Conservation (phyloP, 306 rosid species). For the Albizia julibrissin region DNA sequence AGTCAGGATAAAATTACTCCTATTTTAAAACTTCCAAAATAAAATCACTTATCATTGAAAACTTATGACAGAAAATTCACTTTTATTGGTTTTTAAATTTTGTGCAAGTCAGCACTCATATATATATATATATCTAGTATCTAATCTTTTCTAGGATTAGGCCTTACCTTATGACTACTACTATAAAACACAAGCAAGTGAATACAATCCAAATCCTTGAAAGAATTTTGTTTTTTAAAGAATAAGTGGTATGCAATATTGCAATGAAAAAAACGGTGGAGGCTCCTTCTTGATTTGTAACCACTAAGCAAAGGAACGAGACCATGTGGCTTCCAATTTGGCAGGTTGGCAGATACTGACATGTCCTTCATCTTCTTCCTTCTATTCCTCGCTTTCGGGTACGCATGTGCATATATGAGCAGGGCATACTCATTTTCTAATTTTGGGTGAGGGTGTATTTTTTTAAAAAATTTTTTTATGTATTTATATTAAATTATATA, state of each 20-base stretch:
- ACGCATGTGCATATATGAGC: too few relatives aligned
- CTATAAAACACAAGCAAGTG: neutral
- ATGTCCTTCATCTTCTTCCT: neutral
- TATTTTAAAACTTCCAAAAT: too few relatives aligned
- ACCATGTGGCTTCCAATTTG: neutral
- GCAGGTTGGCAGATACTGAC: neutral
- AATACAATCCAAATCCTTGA: neutral
- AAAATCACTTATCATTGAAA: too few relatives aligned
- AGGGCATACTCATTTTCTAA: too few relatives aligned
- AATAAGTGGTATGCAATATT: neutral
- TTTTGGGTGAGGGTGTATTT: too few relatives aligned
- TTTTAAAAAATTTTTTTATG: too few relatives aligned
- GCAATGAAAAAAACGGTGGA: neutral
- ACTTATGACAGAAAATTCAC: too few relatives aligned
- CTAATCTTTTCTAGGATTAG: neutral
- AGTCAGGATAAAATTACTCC: fast-evolving
- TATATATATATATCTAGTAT: too few relatives aligned
- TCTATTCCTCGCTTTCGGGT: neutral
- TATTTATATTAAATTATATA: too few relatives aligned
- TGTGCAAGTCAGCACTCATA: too few relatives aligned
- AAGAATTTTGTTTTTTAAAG: neutral
- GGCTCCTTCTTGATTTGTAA: neutral
- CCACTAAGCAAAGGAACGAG: neutral
- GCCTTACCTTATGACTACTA: neutral
- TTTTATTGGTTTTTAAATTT: too few relatives aligned